Evolutionary conservation across 1,139 yeast genomes (phyloP), one percentile per base, ranked within the genome.

Genomic region (Taphrina deformans): DNA sequence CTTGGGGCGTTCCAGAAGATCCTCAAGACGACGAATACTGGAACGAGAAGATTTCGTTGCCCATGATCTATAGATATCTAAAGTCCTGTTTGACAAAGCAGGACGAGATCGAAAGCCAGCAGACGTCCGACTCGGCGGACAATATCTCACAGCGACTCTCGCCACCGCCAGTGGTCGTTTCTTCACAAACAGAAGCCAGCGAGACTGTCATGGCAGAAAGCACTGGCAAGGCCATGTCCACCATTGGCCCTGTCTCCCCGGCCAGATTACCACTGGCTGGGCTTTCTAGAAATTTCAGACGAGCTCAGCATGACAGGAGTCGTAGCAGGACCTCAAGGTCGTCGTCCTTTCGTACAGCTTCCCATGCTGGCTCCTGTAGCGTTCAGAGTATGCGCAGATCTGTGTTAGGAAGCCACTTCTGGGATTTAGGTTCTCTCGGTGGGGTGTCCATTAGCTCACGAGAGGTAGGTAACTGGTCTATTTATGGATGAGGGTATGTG

Each of bases 1-100:
- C 58, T 12, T 53, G 58, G 58, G 58, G 58, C n/a, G 33, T 53
- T 12, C 58, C 58, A 14, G 58, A 53, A 26, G 58, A 53, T 24
- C 12, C 48, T 6, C 23, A 38, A 35, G 58, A 53, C 26, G 46
- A 38, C 26, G 35, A 29, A 21, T 38, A 53, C 26, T 53, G 58
- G 58, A 53, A 40, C 35, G 58, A 53, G 35, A 31, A 53, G 33
- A 2, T 53, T 5, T 38, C 58, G 2, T 31, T 53, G 48, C 45
- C 58, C 9, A 35, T 53, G 58, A 40, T 53, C 3, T 53, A 38
- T 35, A 35, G 40, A 38, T 53, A 53, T 21, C 46, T 53, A n/a
- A 53, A 53, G 48, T 53, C 58, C 10, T 31, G 46, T 12, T 12
- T 53, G 45, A 2, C 35, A 2, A 4, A 2, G 2, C 14, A 35